phyloP scores from a whole-genome alignment of 1,284 basidiomycete species.

The Rhodotorula sp. region DNA sequence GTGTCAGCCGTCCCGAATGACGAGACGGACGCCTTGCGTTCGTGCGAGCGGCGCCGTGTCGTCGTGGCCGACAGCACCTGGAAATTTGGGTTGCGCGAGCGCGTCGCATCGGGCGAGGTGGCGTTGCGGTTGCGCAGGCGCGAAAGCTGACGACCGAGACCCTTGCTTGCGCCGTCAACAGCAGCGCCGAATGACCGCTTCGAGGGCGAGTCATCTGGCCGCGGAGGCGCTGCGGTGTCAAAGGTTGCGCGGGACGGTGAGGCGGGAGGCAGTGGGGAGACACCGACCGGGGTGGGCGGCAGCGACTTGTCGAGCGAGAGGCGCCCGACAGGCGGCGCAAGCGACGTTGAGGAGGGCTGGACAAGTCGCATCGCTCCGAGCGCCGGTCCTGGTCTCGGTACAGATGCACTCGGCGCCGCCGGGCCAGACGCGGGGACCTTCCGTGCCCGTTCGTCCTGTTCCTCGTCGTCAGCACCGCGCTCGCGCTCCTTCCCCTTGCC shows the following conservation, averaged over 20 bases:
- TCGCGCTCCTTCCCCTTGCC: background rate
- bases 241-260: background rate
- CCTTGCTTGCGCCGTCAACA: background rate
- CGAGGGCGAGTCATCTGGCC: background rate
- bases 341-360: background rate
- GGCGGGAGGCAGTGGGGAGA: background rate
- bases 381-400: background rate
- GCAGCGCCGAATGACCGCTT: background rate
- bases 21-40: constrained; percentile 12
- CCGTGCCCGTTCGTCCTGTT: background rate
- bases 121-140: constrained; percentile 14
- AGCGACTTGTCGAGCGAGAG: constrained; percentile 35
- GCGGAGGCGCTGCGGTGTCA: background rate
- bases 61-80: constrained; percentile 39
- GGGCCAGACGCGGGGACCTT: background rate
- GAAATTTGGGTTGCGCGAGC: constrained; percentile 13
- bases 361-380: background rate
- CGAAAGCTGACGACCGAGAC: constrained; percentile 9
- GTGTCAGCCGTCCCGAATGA: constrained; percentile 14
- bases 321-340: background rate
- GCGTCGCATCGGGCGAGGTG: background rate
- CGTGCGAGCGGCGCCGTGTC: constrained; percentile 8
- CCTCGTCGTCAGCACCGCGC: background rate
- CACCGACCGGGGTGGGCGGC: constrained; percentile 29
- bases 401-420: background rate